phyloP scores from a whole-genome alignment of 2,329 filamentous ascomycete species.

The Penicillium sp. region DNA sequence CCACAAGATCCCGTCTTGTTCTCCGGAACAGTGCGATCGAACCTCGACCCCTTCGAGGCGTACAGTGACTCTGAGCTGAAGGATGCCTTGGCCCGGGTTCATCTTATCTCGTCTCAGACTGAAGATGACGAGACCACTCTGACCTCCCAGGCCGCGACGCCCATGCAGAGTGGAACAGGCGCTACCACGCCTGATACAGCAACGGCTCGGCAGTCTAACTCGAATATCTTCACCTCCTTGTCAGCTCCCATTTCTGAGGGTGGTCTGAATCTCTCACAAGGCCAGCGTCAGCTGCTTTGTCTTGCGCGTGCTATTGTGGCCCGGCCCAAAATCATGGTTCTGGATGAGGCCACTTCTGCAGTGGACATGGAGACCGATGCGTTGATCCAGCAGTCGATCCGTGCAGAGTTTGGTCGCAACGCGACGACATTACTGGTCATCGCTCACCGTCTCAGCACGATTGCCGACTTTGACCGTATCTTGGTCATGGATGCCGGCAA shows the following conservation, averaged over 20 bases:
- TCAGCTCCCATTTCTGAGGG: conserved; percentile 62
- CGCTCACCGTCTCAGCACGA: conserved; percentile 68
- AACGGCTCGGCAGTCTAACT: conserved; percentile 44
- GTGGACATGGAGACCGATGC: conserved; percentile 72
- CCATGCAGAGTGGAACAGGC: conserved; percentile 39
- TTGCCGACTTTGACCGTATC: conserved; percentile 71
- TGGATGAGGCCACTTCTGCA: conserved; percentile 73
- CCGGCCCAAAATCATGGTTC: conserved; percentile 69
- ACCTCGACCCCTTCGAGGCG: conserved; percentile 70
- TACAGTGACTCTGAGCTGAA: conserved; percentile 63
- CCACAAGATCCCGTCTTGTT: conserved; percentile 79
- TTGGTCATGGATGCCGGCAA: conserved; percentile 63
- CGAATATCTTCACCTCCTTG: conserved; percentile 62
- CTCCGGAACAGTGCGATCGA: conserved; percentile 68
- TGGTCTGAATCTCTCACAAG: conserved; percentile 53
- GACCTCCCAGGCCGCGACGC: conserved; percentile 64
- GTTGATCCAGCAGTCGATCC: conserved; percentile 67
- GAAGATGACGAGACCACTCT: conserved; percentile 60
- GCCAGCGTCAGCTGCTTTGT: conserved; percentile 29
- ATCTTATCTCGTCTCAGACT: conserved; percentile 44
- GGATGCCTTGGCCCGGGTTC: conserved; percentile 64
- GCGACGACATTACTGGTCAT: conserved; percentile 67
- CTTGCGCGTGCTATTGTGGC: conserved; percentile 52
- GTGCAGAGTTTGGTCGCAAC: conserved; percentile 58
- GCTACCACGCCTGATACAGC: conserved; percentile 17